Evolutionary conservation across 768 basidiomycete genomes (phyloP).

Genomic region (Gloeopeniophorella convolvens): DNA sequence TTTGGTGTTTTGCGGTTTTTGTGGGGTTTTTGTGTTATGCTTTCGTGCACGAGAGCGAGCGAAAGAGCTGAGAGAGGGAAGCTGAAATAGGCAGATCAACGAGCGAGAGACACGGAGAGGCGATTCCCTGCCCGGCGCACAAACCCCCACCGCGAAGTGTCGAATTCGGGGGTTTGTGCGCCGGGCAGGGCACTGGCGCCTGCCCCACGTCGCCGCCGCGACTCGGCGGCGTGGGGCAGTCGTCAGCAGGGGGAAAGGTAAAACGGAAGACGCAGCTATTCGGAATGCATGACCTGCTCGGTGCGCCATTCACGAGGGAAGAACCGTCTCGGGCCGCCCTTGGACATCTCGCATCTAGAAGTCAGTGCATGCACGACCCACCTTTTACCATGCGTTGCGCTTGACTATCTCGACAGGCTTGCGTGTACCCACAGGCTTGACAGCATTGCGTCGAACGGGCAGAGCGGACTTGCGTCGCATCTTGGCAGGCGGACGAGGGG

Average conservation of each 20-base stretch:
- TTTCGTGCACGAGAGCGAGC: not conserved
- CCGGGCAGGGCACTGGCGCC: slow-evolving; percentile 3
- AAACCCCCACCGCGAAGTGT: slow-evolving; percentile 10
- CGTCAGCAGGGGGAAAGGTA: slow-evolving; percentile 2
- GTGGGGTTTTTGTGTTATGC: not conserved
- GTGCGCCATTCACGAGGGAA: too few relatives aligned
- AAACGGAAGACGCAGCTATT: slow-evolving; percentile 2
- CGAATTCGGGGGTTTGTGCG: not conserved
- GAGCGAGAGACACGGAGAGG: not conserved
- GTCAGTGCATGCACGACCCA: too few relatives aligned
- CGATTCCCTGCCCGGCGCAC: not conserved
- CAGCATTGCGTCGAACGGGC: too few relatives aligned
- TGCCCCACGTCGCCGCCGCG: slow-evolving; percentile 15
- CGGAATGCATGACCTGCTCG: too few relatives aligned
- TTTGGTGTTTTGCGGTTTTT: not conserved
- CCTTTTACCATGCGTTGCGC: too few relatives aligned
- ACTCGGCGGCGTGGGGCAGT: slow-evolving; percentile 3
- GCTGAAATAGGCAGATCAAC: not conserved
- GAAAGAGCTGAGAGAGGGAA: not conserved
- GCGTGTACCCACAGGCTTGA: too few relatives aligned
- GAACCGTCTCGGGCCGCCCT: too few relatives aligned
- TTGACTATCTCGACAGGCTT: too few relatives aligned
- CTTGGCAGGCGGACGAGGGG: too few relatives aligned
- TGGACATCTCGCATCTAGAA: too few relatives aligned
- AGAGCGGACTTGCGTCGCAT: too few relatives aligned